Evolutionary conservation across 2,329 filamentous ascomycete genomes (phyloP), one percentile per base, ranked within the genome.

Genomic region (Clonostachys chloroleuca): DNA sequence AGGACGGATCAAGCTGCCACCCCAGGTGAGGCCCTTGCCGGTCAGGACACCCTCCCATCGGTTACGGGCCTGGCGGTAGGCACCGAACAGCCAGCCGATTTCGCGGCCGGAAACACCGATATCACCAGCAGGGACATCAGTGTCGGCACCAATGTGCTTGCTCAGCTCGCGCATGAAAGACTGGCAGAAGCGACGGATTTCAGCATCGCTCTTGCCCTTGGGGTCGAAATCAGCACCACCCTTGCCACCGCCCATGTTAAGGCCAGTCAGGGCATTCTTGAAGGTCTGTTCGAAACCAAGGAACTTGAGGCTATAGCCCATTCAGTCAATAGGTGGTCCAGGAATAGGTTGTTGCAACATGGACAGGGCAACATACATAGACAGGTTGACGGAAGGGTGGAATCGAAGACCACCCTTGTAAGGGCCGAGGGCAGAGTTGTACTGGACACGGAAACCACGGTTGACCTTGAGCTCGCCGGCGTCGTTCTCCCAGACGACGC

Each of bases 271-370:
- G 57, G 94, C 94, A 89, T 97, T 97, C 83, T 97, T 97, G 82
- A 97, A 97, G 75, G 92, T 95, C 77, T 97, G 94, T 84, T 99
- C 94, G 63, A 97, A 97, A 56, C 92, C 94, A 65, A 99, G 81
- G 77, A 97, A 97, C 79, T 99, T 99, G 62, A 99, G 83, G 63
- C 71, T 73, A 46, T 45, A n/a, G n/a, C 36, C 36, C 14, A n/a
- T 12, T 4, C 36, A n/a, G 17, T 18, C 36, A 39, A n/a, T 30
- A 30, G 3, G 24, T 30, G 24, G 24, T 10, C 24, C 24, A 30
- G 24, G 24, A 30, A 30, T 30, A 30, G 24, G 24, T 30, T 30
- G 24, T 30, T 10, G 24, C 4, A n/a, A 41, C 9, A 34, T 7
- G n/a, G 12, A 9, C 5, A 13, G 14, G 33, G 39, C 34, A 35